Evolutionary conservation across 805 yeast species (phyloP), one percentile per base, ranked within the genome.

Genomic region (Nakazawaea ernobii): DNA sequence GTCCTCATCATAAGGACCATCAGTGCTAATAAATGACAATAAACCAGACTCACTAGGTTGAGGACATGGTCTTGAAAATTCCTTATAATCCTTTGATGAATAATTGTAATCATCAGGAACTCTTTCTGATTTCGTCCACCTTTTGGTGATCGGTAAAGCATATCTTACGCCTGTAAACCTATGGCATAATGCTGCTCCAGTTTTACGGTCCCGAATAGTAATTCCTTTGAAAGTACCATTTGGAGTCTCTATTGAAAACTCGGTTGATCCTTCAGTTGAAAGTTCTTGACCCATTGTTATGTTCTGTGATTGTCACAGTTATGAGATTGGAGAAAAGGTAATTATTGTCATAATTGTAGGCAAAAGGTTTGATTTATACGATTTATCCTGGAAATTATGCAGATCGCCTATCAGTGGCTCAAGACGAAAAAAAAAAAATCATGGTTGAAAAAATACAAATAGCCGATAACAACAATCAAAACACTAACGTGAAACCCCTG

Each of bases 121-220:
- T 7, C 40, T 46, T 13, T 38, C 24, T 8, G 73, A 70, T 36
- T 57, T 55, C 43, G 54, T 55, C 59, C 65, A 71, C 35, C 74
- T 53, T 42, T 61, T 48, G 11, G 53, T 52, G 6, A 59, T 56
- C 13, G 70, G 66, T 33, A 56, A 45, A 10, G 72, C 67, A 50
- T 56, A 69, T 2, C 69, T 69, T 40, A 70, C 57, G 17, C 60
- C 55, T n/a, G 64, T 52, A 46, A 56, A 65, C 40, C 67, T 54
- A 29, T 57, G 41, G 30, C 46, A 42, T 6, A 42, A 15, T 14
- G 32, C 32, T 29, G 42, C 42, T 9, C 45, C 45, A 8, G 43
- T 37, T 26, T 35, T 24, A 7, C 38, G 45, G 30, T 47, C 46
- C 17, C 37, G 15, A n/a, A 47, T 15, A 10, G 46, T 38, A 7